A percentile compares a stretch with the other conserved stretches of the same genome.
Conservation (phyloP, 2,329 filamentous ascomycete genomes). For the Mycosphaerella sp. region DNA sequence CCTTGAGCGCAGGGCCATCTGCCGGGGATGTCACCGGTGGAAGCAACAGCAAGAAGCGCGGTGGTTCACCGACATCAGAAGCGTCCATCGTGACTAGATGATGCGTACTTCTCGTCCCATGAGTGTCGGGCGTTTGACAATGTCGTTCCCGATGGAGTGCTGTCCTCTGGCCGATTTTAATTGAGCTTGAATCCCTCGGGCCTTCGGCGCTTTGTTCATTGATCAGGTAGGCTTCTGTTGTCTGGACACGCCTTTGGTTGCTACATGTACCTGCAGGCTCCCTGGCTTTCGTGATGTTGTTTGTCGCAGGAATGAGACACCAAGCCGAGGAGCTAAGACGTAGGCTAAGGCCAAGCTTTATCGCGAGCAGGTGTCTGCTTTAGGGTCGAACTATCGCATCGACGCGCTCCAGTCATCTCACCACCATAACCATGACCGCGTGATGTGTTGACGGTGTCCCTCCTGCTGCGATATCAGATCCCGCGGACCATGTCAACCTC, state of each 20-base stretch:
- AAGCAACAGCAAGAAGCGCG: constrained; percentile 40
- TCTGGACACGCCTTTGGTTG: too few relatives aligned
- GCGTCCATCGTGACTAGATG: constrained; percentile 2
- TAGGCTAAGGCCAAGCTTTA: not conserved
- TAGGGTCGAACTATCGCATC: not conserved
- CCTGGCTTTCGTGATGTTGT: not conserved
- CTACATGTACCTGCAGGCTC: too few relatives aligned
- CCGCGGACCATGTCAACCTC: not conserved
- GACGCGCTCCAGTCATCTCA: not conserved
- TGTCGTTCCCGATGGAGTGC: not conserved
- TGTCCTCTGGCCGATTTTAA: not conserved
- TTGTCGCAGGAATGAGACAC: not conserved
- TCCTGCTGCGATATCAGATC: not conserved
- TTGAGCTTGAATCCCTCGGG: too few relatives aligned
- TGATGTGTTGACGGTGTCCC: not conserved
- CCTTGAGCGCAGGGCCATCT: constrained; percentile 38
- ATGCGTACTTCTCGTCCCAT: not conserved
- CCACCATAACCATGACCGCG: not conserved
- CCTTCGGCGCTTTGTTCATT: too few relatives aligned
- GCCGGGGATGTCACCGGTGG: constrained; percentile 40
- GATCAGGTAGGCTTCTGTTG: too few relatives aligned
- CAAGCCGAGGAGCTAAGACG: not conserved
- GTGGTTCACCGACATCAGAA: constrained; percentile 22
- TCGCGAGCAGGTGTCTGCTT: not conserved
- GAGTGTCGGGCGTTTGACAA: not conserved